Evolutionary conservation across 2,329 filamentous ascomycete species (phyloP).

Genomic region (Exophiala alcalophila): DNA sequence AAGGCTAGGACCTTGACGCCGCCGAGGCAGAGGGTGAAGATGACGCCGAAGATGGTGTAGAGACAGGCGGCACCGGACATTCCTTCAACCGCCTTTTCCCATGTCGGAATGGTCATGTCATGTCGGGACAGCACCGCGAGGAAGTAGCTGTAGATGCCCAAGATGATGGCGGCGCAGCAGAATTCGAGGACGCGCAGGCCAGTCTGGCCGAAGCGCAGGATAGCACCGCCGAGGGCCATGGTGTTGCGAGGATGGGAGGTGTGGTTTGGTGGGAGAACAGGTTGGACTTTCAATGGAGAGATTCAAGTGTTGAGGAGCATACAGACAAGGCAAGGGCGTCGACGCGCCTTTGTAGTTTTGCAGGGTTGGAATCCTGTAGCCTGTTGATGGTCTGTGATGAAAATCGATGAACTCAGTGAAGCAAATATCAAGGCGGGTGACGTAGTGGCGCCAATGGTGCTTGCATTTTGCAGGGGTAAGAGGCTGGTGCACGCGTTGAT

Average conservation of each 20-base stretch:
- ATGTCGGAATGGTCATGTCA: constrained; percentile 59
- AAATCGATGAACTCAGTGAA: constrained; percentile 4
- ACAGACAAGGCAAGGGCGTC: too few relatives aligned
- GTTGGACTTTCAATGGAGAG: background rate
- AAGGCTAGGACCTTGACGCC: constrained; percentile 70
- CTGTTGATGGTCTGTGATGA: constrained; percentile 4
- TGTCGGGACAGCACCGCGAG: constrained; percentile 69
- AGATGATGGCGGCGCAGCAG: constrained; percentile 66
- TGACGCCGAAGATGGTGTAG: constrained; percentile 69
- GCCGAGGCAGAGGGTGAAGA: constrained; percentile 76
- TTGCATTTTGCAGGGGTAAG: background rate
- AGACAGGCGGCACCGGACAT: constrained; percentile 71
- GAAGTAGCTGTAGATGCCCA: constrained; percentile 82
- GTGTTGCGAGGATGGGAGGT: constrained; percentile 28
- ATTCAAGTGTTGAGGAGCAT: too few relatives aligned
- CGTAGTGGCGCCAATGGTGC: constrained; percentile 2
- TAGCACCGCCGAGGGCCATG: constrained; percentile 60
- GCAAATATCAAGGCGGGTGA: constrained; percentile 6
- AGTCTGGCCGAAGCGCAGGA: constrained; percentile 68
- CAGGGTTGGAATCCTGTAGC: background rate
- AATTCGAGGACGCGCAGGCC: constrained; percentile 72
- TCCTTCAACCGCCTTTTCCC: constrained; percentile 71
- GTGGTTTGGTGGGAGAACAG: background rate
- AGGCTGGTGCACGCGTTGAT: background rate
- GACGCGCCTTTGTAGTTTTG: constrained; percentile 14